Evolutionary conservation across 257 asterid genomes (phyloP).

Genomic region (Plantago ovata): DNA sequence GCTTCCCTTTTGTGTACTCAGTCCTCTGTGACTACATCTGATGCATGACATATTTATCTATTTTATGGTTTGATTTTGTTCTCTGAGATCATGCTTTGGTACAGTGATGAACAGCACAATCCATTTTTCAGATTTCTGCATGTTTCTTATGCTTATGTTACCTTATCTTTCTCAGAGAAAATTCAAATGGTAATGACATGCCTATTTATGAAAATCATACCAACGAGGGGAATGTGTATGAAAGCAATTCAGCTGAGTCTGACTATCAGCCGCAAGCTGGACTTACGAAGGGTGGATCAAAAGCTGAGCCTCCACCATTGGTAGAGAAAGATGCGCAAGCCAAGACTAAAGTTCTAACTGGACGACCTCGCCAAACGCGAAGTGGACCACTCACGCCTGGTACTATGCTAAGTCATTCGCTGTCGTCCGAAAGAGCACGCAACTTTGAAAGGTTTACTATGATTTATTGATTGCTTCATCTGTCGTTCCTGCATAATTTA

Average conservation of each 20-base stretch:
- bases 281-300: conserved; percentile 39
- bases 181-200: conserved; percentile 1
- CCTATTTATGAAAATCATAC: conserved; percentile 14
- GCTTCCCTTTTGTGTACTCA: neutral
- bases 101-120: neutral
- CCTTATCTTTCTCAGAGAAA: conserved; percentile 7
- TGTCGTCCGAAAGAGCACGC: conserved; percentile 60
- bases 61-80: no score
- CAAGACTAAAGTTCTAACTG: conserved; percentile 47
- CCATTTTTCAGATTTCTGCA: neutral
- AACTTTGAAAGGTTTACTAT: conserved; percentile 61
- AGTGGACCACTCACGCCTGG: conserved; percentile 94
- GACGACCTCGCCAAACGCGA: conserved; percentile 69
- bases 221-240: conserved; percentile 45
- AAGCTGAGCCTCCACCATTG: conserved; percentile 40
- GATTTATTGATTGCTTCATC: conserved; percentile 18
- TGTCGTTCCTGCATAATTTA: conserved; percentile 16
- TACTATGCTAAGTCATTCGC: conserved; percentile 52
- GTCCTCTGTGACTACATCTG: neutral
- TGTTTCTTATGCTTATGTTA: neutral
- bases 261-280: conserved; percentile 39
- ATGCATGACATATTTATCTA: no score
- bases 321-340: conserved; percentile 50
- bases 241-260: conserved; percentile 34
- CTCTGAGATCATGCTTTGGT: neutral